A percentile compares a stretch with the other conserved stretches of the same genome.
These are phyloP conservation scores for Boletus sensibilis DNA, from an alignment of 768 basidiomycete genomes.

Conservation along the genomic window DNA sequence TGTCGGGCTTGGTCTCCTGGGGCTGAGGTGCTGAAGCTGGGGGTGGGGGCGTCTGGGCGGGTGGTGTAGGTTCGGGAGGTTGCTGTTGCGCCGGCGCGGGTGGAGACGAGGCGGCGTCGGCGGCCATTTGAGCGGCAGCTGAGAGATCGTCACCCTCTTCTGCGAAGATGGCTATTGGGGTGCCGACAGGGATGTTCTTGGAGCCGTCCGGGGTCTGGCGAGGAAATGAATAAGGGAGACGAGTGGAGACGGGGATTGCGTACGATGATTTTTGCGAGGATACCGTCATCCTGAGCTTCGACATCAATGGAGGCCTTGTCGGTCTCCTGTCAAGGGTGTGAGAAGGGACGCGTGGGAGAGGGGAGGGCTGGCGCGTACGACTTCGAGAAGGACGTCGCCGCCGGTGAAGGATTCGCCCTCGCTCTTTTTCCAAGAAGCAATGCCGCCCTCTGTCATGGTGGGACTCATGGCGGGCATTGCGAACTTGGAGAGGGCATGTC, in stretches of 20 bases:
- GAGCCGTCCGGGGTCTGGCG: conserved; percentile 75
- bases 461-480: conserved; percentile 99
- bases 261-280: conserved; percentile 96
- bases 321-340: conserved; percentile 69
- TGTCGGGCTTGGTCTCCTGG: conserved; percentile 50
- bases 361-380: conserved; percentile 51
- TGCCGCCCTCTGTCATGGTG: conserved; percentile 99
- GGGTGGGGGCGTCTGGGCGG: conserved; percentile 34
- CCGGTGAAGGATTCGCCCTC: conserved; percentile 88
- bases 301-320: conserved; percentile 99
- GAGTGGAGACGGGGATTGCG: conserved; percentile 27
- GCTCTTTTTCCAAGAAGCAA: conserved; percentile 95
- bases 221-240: background rate
- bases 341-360: conserved; percentile 2
- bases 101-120: conserved; percentile 51
- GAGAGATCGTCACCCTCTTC: conserved; percentile 96
- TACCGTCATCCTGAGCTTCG: conserved; percentile 96
- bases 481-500: conserved; percentile 82
- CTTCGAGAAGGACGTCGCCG: conserved; percentile 95
- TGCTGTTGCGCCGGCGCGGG: conserved; percentile 35
- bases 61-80: conserved; percentile 43
- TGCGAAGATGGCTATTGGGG: conserved; percentile 85
- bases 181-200: conserved; percentile 85
- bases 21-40: conserved; percentile 35
- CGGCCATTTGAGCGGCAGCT: conserved; percentile 70